Conservation (phyloP, 257 asterid species). For the Nicotiana paniculata region DNA sequence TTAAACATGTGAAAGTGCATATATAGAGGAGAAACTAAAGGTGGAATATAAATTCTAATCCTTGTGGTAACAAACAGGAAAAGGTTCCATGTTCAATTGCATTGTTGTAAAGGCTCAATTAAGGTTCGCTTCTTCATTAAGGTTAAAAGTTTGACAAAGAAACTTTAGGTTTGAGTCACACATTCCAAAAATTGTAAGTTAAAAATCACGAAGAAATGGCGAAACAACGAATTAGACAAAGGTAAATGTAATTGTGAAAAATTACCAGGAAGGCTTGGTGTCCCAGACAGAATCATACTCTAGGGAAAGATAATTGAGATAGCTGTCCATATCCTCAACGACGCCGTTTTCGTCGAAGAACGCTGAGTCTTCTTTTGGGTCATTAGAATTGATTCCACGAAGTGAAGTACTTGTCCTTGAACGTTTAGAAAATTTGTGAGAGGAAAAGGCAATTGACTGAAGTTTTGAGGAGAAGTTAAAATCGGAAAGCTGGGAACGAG, state of each 20-base stretch:
- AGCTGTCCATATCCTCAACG: constrained; percentile 86
- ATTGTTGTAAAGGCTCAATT: not conserved
- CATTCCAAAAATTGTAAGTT: not conserved
- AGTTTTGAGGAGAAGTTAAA: not conserved
- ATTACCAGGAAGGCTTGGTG: constrained; percentile 84
- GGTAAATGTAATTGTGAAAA: not conserved
- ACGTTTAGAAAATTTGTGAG: not conserved
- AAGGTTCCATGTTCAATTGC: constrained; percentile 1
- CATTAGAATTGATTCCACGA: constrained; percentile 24
- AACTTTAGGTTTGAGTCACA: not conserved
- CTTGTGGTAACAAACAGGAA: not conserved
- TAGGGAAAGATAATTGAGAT: constrained; percentile 73
- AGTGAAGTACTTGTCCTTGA: not conserved
- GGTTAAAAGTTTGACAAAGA: not conserved
- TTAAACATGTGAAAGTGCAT: not conserved
- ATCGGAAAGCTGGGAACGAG: not conserved
- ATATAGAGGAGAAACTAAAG: not conserved
- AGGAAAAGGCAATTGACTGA: not conserved
- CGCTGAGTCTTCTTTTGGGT: constrained; percentile 26
- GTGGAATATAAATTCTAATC: not conserved
- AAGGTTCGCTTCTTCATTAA: not conserved
- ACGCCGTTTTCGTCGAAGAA: constrained; percentile 74
- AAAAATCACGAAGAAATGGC: too few species aligned
- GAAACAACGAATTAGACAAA: not conserved
- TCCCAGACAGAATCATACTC: constrained; percentile 96